Conservation (phyloP, 441 rosid genomes). For the Corymbia calophylla region DNA sequence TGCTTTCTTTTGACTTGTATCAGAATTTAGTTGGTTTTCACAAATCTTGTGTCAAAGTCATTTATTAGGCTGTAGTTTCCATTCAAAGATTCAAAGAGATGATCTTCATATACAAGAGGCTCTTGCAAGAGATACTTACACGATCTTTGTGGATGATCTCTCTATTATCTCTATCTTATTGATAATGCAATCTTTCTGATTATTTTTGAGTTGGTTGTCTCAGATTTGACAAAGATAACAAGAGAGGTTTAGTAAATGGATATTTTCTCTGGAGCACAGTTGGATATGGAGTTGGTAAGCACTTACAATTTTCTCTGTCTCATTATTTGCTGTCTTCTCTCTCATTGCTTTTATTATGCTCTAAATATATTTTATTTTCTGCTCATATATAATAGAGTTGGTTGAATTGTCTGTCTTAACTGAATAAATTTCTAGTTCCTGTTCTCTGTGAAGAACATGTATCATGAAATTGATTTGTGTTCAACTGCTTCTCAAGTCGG, state of each 20-base stretch:
- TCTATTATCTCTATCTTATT: neutral
- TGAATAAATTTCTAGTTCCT: neutral
- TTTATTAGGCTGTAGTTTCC: neutral
- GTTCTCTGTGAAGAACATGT: neutral
- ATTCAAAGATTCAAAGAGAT: neutral
- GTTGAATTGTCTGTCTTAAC: neutral
- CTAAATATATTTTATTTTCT: neutral
- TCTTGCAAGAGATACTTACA: neutral
- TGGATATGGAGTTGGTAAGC: slow-evolving; percentile 16
- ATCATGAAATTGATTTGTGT: neutral
- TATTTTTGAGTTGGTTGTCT: neutral
- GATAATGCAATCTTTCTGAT: neutral
- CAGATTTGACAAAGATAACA: slow-evolving; percentile 17
- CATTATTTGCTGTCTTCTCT: neutral
- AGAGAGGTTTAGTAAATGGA: slow-evolving; percentile 7
- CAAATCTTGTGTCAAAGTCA: neutral
- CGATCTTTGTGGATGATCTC: neutral
- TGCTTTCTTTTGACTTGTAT: neutral
- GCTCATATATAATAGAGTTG: neutral
- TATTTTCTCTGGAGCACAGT: slow-evolving; percentile 14
- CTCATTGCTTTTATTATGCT: neutral
- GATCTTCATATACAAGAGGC: neutral
- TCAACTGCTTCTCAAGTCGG: neutral
- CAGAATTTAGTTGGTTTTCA: neutral
- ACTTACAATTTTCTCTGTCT: neutral